Base-by-base conservation (phyloP, 169 alveolate species). In the Plasmodium sp. region DNA sequence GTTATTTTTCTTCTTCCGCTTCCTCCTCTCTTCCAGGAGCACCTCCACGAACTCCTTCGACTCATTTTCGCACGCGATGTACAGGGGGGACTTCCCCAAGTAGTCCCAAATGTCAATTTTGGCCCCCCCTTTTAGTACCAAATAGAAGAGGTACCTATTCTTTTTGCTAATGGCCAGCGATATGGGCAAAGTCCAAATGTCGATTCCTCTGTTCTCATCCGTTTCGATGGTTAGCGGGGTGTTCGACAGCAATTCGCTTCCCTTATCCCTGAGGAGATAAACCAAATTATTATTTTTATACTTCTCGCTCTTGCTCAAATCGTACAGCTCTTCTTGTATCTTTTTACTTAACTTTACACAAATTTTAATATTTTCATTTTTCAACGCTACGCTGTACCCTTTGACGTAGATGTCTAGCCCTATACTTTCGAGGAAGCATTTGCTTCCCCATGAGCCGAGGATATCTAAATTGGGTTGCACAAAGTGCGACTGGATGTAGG, bases 131-230 rank as follows among this genome's bases (percentile, higher is more conserved):
- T 94, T 95, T 22, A 97, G 81, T 77, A 97, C 95, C 93, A 97
- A 95, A 74, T 96, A 93, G 93, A 97, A 96, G 34, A 95, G 86
- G 34, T 96, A 96, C 81, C 95, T 96, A 85, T 97, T 97, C 72
- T 92, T 96, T 34, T 95, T 94, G 73, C 96, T 95, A 43, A 97
- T 97, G 5, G 98, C 98, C 33, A 97, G 91, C n/a, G 98, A 96
- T 54, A 97, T 96, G 33, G 98, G 98, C 58, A 97, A 94, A 3
- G 98, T 97, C 96, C 98, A 96, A 36, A 97, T 96, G 81, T 96
- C 97, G 51, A 97, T 96, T 31, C 97, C 97, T 7, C 96, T 96
- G 45, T 95, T 96, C 43, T 96, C 97, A 62, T 96, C 73, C 22
- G 97, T 97, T 92, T 95, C 96, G 34, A 96, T 96, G 27, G 96